These are phyloP conservation scores for Dipodascus geniculatus DNA, from an alignment of 805 yeast genomes.

Conservation along the genomic window DNA sequence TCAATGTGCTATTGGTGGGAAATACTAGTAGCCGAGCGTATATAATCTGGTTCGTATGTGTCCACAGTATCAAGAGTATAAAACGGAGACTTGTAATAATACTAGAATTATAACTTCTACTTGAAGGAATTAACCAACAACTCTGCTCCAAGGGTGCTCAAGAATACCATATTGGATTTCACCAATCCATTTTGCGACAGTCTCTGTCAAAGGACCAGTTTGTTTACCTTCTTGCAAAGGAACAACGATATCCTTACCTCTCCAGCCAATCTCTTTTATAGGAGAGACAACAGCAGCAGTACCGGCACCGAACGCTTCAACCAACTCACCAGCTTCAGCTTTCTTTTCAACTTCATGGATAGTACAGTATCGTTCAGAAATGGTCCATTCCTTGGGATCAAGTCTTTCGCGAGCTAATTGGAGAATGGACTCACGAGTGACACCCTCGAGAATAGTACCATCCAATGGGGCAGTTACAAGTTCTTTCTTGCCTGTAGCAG, in stretches of 20 bases:
- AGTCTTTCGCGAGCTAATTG: slow-evolving; percentile 66
- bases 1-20: too few relatives aligned
- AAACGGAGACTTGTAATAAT: too few relatives aligned
- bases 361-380: slow-evolving; percentile 74
- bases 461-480: slow-evolving; percentile 93
- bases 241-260: slow-evolving; percentile 57
- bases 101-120: too few relatives aligned
- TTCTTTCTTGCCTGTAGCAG: slow-evolving; percentile 74
- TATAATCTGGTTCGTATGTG: too few relatives aligned
- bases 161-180: slow-evolving; percentile 83
- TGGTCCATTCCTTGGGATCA: slow-evolving; percentile 64
- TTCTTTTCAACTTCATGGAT: slow-evolving; percentile 71
- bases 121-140: slow-evolving; percentile 6
- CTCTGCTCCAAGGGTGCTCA: slow-evolving; percentile 36
- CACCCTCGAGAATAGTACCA: slow-evolving; percentile 95
- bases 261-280: slow-evolving; percentile 75
- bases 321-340: slow-evolving; percentile 67
- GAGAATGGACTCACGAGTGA: slow-evolving; percentile 83
- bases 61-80: too few relatives aligned
- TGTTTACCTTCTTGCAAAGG: slow-evolving; percentile 76
- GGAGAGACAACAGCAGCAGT: slow-evolving; percentile 97
- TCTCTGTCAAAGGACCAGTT: slow-evolving; percentile 48
- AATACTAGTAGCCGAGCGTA: too few relatives aligned
- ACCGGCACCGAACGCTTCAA: slow-evolving; percentile 95
- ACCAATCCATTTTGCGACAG: slow-evolving; percentile 75